Evolutionary conservation across 2,329 filamentous ascomycete species (phyloP).

Genomic region (Pseudogymnoascus pannorum): DNA sequence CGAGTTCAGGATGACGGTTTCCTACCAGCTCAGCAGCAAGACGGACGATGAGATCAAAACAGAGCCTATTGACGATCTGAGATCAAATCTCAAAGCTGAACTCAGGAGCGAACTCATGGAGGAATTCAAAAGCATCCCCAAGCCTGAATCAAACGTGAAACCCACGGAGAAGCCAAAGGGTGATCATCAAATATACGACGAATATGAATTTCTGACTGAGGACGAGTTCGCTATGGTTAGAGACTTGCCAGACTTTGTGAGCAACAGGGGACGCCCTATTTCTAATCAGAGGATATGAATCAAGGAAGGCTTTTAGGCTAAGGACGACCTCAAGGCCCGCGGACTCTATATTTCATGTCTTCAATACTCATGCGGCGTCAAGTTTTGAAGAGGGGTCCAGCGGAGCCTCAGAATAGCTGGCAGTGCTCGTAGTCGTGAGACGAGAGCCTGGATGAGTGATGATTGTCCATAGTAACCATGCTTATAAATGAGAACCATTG

Average conservation of each 20-base stretch:
- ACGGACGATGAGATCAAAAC: neutral
- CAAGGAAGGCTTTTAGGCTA: no score
- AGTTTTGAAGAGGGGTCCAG: neutral
- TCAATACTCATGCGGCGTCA: neutral
- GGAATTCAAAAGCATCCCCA: neutral
- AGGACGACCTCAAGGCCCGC: no score
- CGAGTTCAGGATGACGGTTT: neutral
- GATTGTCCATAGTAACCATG: neutral
- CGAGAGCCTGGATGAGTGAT: neutral
- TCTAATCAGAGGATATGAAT: no score
- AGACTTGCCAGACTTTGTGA: no score
- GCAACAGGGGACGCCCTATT: no score
- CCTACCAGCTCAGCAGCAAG: neutral
- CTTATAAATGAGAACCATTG: neutral
- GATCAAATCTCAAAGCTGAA: neutral
- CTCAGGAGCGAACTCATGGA: neutral
- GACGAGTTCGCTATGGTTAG: neutral
- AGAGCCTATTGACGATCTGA: neutral
- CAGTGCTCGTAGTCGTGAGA: neutral
- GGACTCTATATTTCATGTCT: neutral
- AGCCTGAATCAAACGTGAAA: neutral
- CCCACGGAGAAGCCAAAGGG: neutral
- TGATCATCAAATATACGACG: no score
- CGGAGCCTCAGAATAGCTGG: neutral
- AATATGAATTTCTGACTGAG: neutral